Conservation (phyloP, 129 eudicot species). For the Helianthus tuberosus region DNA sequence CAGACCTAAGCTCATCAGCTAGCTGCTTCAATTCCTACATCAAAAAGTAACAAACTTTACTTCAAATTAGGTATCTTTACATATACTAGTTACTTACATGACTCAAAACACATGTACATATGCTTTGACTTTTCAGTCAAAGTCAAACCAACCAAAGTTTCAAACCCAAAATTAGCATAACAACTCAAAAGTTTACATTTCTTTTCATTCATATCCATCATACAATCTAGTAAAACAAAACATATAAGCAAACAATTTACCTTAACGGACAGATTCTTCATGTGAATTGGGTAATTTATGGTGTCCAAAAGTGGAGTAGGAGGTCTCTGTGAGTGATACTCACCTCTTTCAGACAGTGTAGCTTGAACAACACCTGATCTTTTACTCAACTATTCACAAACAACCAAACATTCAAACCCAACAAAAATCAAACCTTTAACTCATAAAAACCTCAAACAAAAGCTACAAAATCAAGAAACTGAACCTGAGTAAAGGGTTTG, state of each 20-base stretch:
- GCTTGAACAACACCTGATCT: conserved; percentile 59
- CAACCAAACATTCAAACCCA: not conserved
- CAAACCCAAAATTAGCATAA: not conserved
- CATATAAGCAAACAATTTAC: conserved; percentile 25
- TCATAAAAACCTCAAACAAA: not conserved
- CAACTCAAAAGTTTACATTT: not conserved
- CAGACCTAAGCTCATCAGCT: conserved; percentile 87
- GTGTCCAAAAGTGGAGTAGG: conserved; percentile 98
- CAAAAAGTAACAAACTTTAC: not conserved
- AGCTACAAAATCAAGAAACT: not conserved
- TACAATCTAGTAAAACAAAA: not conserved
- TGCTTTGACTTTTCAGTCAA: conserved; percentile 6
- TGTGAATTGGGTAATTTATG: conserved; percentile 90
- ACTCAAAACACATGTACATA: not conserved
- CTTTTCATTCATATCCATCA: not conserved
- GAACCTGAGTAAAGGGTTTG: conserved; percentile 57
- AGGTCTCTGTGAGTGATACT: conserved; percentile 85
- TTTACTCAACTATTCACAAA: conserved; percentile 48
- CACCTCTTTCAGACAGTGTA: conserved; percentile 71
- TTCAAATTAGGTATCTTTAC: not conserved
- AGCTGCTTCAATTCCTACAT: conserved; percentile 87
- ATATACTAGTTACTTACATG: not conserved
- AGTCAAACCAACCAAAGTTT: conserved; percentile 1
- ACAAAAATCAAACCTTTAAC: not conserved
- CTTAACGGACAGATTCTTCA: conserved; percentile 94